Evolutionary conservation across 345 rosid genomes (phyloP).

Genomic region (Populus ilicifolia): DNA sequence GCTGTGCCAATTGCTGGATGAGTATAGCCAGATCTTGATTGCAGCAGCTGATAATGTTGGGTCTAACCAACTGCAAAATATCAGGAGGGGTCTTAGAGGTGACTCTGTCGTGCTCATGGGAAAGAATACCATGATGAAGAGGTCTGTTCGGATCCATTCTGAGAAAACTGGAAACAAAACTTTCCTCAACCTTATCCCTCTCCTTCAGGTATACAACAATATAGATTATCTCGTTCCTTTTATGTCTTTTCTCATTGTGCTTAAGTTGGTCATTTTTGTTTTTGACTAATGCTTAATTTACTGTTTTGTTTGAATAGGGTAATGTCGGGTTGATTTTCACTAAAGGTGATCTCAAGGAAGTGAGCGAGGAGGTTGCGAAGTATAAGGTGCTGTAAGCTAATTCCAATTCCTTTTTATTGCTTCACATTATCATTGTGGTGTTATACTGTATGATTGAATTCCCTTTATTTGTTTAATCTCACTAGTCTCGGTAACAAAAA

Average conservation of each 20-base stretch:
- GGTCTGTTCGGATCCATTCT: slow-evolving; percentile 70
- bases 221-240: background rate
- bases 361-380: slow-evolving; percentile 85
- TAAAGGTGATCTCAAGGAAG: slow-evolving; percentile 96
- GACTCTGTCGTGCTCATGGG: slow-evolving; percentile 91
- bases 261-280: background rate
- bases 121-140: slow-evolving; percentile 96
- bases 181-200: slow-evolving; percentile 64
- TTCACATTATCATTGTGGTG: background rate
- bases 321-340: slow-evolving; percentile 95
- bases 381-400: slow-evolving; percentile 57
- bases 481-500: background rate
- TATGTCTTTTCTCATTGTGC: background rate
- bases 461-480: background rate
- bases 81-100: slow-evolving; percentile 74
- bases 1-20: slow-evolving; percentile 75
- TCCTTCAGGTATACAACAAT: slow-evolving; percentile 46
- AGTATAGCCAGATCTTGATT: slow-evolving; percentile 69
- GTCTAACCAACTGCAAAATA: slow-evolving; percentile 85
- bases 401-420: background rate
- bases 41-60: slow-evolving; percentile 91
- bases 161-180: slow-evolving; percentile 63
- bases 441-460: background rate
- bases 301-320: slow-evolving; percentile 42
- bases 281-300: background rate